Base-by-base conservation (phyloP, 2,329 filamentous ascomycete species). In the Fusarium haematococcum region DNA sequence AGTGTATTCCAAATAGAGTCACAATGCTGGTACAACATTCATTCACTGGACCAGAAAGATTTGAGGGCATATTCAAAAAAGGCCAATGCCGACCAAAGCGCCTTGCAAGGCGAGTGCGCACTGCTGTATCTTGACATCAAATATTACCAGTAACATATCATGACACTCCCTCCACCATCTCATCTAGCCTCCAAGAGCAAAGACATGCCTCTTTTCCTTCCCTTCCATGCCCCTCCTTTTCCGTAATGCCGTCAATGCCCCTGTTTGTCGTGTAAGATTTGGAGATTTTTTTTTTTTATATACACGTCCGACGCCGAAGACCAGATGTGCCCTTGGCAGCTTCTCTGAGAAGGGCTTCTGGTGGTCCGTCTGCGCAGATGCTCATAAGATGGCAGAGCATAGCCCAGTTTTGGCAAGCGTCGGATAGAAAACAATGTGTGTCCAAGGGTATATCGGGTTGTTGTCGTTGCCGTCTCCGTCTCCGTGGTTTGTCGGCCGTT, bases 141-240 rank as follows among this genome's bases (percentile, higher is more conserved):
- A 71, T 67, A 72, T 70, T 71, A 75, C 61, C 74, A 48, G 54
- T 69, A 71, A 70, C 65, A 70, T 78, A 78, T 78, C 73, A 71
- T 79, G 61, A 76, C 75, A 75, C 39, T 60, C 67, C 23, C 67
- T 41, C 60, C 63, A 37, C 68, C 73, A 77, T 37, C 35, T 37
- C 35, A 37, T 77, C 76, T 78, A 65, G 65, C 48, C 48, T 54
- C 48, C 48, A 61, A 70, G 39, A 69, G 69, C 45, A 72, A 59
- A 61, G 45, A 56, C 63, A 65, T 60, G 45, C 63, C 59, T 35
- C 37, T 23, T 54, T 57, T 43, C 54, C 58, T 75, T 75, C 52
- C 65, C 56, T 48, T 27, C 43, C 43, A 25, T 48, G 25, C 23
- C 43, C 43, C 48, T 67, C 50, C 45, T 27, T 58, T 41, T 32